Conservation (phyloP, 1,284 basidiomycete species). For the Naganishia sp. region DNA sequence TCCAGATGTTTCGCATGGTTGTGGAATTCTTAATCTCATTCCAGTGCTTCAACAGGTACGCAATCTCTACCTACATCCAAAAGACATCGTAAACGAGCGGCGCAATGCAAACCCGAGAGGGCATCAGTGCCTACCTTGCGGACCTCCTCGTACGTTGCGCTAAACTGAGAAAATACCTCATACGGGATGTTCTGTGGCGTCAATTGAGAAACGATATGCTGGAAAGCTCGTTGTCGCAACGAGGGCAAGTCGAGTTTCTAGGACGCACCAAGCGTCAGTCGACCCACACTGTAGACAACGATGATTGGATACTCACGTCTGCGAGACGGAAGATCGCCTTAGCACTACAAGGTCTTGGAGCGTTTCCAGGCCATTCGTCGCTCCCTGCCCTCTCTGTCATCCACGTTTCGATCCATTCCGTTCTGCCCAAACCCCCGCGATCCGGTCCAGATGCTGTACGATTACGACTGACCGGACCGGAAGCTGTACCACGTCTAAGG, state of each 20-base stretch:
- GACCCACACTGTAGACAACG: background rate
- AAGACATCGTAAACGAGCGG: background rate
- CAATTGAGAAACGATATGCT: slow-evolving; percentile 75
- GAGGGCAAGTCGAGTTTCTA: slow-evolving; percentile 58
- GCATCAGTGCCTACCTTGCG: slow-evolving; percentile 61
- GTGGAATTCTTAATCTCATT: slow-evolving; percentile 73
- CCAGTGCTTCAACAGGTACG: slow-evolving; percentile 79
- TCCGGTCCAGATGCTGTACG: background rate
- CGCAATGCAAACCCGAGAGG: too few relatives aligned
- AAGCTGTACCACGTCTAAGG: background rate
- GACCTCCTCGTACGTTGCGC: slow-evolving; percentile 77
- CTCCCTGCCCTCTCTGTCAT: slow-evolving; percentile 58
- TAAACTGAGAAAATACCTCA: slow-evolving; percentile 83
- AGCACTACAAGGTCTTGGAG: slow-evolving; percentile 77
- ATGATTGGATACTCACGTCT: slow-evolving; percentile 60
- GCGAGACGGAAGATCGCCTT: slow-evolving; percentile 87
- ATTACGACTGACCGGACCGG: background rate
- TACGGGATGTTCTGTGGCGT: slow-evolving; percentile 78
- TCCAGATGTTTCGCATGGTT: slow-evolving; percentile 79
- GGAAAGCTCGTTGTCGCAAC: slow-evolving; percentile 48
- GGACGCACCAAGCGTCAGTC: background rate
- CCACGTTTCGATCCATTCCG: slow-evolving; percentile 68
- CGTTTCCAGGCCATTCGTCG: slow-evolving; percentile 38
- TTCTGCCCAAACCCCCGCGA: slow-evolving; percentile 25
- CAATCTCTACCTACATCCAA: slow-evolving; percentile 64